These are phyloP conservation scores for Aspergillus sp. DNA, from an alignment of 2,329 filamentous ascomycete species.

Conservation along the genomic window DNA sequence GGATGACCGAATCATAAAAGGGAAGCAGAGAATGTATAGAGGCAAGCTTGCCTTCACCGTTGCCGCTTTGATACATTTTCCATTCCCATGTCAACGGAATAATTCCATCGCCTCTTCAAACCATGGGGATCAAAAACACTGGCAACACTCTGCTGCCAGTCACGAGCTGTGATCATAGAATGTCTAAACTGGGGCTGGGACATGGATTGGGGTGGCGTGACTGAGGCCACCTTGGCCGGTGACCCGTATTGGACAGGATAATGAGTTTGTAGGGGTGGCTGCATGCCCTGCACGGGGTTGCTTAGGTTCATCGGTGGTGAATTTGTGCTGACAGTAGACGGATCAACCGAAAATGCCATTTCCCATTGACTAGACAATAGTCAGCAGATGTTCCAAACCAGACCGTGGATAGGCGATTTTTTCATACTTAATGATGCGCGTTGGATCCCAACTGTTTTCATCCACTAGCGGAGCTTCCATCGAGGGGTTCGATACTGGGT, in stretches of 20 bases:
- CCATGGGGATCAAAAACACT: constrained; percentile 43
- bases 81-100: constrained; percentile 26
- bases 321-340: constrained; percentile 34
- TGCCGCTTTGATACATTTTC: constrained; percentile 27
- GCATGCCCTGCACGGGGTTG: constrained; percentile 20
- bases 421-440: constrained; percentile 80
- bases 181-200: constrained; percentile 28
- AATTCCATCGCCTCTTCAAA: constrained; percentile 40
- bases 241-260: constrained; percentile 31
- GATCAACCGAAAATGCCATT: constrained; percentile 76
- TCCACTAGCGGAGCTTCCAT: constrained; percentile 53
- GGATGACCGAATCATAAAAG: not conserved
- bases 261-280: constrained; percentile 21
- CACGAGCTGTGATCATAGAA: constrained; percentile 38
- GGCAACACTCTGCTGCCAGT: constrained; percentile 44
- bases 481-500: constrained; percentile 34
- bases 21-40: not conserved
- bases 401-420: not conserved
- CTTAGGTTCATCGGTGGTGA: constrained; percentile 36
- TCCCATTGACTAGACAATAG: constrained; percentile 72
- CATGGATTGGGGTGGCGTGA: constrained; percentile 25
- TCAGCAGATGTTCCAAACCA: constrained; percentile 21
- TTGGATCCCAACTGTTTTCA: constrained; percentile 74
- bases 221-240: constrained; percentile 21
- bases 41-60: constrained; percentile 15